A percentile compares a stretch with the other conserved stretches of the same genome.
These are phyloP conservation scores for Kickxella alabastrina DNA, from an alignment of 192 early-diverging fungal genomes.

Conservation along the genomic window DNA sequence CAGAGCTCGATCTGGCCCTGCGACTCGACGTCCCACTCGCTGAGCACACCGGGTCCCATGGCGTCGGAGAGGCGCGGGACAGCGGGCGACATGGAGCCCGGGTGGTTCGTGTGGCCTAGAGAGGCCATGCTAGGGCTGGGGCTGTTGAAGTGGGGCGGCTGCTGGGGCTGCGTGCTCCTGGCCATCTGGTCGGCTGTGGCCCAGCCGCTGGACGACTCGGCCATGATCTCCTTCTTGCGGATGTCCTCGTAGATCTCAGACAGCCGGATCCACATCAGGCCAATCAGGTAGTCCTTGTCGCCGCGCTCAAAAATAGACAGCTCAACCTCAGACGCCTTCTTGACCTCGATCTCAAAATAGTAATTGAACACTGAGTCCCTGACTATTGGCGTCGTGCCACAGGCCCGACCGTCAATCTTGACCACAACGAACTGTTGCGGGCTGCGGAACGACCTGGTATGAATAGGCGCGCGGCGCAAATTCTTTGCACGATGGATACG, in stretches of 20 bases:
- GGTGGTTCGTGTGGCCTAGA: constrained; percentile 2
- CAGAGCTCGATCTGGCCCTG: constrained; percentile 82
- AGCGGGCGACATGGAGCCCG: constrained; percentile 3
- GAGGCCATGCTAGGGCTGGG: constrained; percentile 9
- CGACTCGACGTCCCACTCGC: constrained; percentile 81
- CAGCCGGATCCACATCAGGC: constrained; percentile 89
- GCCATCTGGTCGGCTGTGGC: constrained; percentile 49
- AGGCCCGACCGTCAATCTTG: constrained; percentile 79
- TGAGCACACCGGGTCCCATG: constrained; percentile 38
- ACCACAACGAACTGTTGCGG: constrained; percentile 72
- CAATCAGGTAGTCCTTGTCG: constrained; percentile 70
- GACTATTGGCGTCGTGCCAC: constrained; percentile 69
- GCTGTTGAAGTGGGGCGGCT: constrained; percentile 3
- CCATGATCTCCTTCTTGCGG: constrained; percentile 62
- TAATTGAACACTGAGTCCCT: constrained; percentile 77
- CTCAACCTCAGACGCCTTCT: constrained; percentile 90
- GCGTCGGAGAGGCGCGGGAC: background rate
- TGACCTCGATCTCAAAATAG: constrained; percentile 81
- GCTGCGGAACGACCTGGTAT: constrained; percentile 49
- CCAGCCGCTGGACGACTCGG: constrained; percentile 56
- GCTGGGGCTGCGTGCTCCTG: constrained; percentile 4
- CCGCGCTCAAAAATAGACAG: constrained; percentile 82
- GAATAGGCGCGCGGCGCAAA: constrained; percentile 56
- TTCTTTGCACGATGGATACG: constrained; percentile 60
- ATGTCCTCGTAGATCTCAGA: constrained; percentile 89